Percentiles rank a stretch among this genome's conserved stretches.
These are phyloP conservation scores for Phytophthora lateralis DNA, from an alignment of 352 stramenopile species.

Conservation along the genomic window DNA sequence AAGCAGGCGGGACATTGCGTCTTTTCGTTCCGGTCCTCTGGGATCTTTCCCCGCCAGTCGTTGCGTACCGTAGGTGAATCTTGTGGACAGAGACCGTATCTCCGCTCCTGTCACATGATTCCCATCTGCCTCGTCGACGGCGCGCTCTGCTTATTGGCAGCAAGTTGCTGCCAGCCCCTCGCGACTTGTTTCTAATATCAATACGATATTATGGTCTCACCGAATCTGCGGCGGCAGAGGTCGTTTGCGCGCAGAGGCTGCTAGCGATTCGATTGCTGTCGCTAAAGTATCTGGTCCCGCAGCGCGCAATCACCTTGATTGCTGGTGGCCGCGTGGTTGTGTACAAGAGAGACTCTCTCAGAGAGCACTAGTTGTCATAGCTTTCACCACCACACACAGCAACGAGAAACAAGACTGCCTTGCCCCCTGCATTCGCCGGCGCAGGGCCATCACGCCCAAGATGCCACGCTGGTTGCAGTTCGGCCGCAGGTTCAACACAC, in stretches of 20 bases:
- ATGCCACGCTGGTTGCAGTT: constrained; percentile 17
- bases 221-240: neutral
- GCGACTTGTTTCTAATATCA: too few species aligned
- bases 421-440: too few species aligned
- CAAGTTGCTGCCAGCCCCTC: too few species aligned
- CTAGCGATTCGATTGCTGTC: neutral
- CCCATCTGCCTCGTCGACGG: neutral
- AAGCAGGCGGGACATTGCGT: too few species aligned
- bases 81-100: neutral
- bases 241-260: neutral
- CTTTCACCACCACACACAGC: neutral
- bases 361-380: too few species aligned
- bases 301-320: neutral
- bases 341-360: too few species aligned
- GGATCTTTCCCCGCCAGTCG: neutral
- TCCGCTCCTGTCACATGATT: constrained; percentile 7
- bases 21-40: neutral
- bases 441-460: neutral
- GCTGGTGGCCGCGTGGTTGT: neutral
- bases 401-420: too few species aligned
- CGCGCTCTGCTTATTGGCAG: too few species aligned
- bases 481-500: constrained; percentile 22
- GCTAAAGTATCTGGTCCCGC: neutral
- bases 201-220: too few species aligned
- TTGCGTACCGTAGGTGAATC: constrained; percentile 12